Conservation (phyloP, 306 rosid genomes). For the Lathyrus aphaca region DNA sequence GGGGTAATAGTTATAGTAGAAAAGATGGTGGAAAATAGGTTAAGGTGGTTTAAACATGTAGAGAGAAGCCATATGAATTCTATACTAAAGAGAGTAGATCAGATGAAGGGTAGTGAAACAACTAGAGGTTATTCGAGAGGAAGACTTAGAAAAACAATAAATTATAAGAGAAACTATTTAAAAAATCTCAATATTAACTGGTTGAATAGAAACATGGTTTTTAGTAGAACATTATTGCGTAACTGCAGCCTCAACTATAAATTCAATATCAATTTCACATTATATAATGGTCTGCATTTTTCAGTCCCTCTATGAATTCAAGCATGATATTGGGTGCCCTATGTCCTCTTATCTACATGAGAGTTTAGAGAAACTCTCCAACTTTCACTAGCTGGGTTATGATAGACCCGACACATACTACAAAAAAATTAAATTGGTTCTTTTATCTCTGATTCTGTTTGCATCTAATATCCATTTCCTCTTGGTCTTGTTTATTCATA, state of each 20-base stretch:
- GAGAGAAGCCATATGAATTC: too few relatives aligned
- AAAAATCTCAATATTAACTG: too few relatives aligned
- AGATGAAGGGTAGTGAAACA: too few relatives aligned
- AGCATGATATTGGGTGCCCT: not conserved
- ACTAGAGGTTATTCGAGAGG: too few relatives aligned
- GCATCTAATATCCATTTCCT: conserved; percentile 2
- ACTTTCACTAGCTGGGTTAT: conserved; percentile 2
- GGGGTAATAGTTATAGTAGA: too few relatives aligned
- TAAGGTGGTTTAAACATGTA: too few relatives aligned
- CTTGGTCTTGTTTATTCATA: conserved; percentile 12
- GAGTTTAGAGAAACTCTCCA: not conserved
- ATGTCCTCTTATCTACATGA: not conserved
- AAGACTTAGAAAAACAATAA: too few relatives aligned
- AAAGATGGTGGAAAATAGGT: too few relatives aligned
- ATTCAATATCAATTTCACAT: conserved; percentile 5
- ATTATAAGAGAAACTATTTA: too few relatives aligned
- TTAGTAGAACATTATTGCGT: too few relatives aligned
- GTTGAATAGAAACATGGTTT: too few relatives aligned
- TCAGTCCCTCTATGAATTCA: not conserved
- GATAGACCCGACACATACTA: not conserved
- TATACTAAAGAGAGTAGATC: too few relatives aligned
- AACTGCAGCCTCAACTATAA: not conserved
- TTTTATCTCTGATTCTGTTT: not conserved
- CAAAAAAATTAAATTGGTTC: conserved; percentile 3
- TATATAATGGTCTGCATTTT: not conserved